Evolutionary conservation across 352 stramenopile species (phyloP).

Genomic region (Phytophthora litchii): DNA sequence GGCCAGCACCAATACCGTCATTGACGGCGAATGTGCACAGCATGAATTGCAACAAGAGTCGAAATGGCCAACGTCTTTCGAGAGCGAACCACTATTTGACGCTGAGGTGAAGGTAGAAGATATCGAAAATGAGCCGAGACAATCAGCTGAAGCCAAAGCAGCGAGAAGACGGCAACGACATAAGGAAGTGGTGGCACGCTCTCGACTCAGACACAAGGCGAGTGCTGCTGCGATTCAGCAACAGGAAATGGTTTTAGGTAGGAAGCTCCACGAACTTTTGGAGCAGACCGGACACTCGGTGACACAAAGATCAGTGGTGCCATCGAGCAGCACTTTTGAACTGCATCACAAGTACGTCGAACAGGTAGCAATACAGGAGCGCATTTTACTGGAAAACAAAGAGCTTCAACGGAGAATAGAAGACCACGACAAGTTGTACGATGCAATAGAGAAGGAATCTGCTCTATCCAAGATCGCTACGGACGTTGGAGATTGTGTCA

Average conservation of each 20-base stretch:
- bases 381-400: conserved; percentile 48
- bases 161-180: conserved; percentile 35
- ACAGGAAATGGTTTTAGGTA: conserved; percentile 31
- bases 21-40: background rate
- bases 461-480: conserved; percentile 11
- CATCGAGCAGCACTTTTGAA: background rate
- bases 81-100: conserved; percentile 33
- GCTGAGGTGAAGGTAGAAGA: conserved; percentile 29
- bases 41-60: background rate
- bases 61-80: conserved; percentile 13
- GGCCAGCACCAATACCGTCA: background rate
- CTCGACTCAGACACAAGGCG: conserved; percentile 35
- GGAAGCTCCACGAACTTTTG: conserved; percentile 35
- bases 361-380: conserved; percentile 39
- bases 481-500: conserved; percentile 10
- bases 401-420: conserved; percentile 39
- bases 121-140: conserved; percentile 21
- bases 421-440: conserved; percentile 34
- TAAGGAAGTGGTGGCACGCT: conserved; percentile 45
- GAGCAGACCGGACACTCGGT: conserved; percentile 25
- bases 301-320: conserved; percentile 11
- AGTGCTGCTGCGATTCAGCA: conserved; percentile 33
- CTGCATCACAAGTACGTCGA: conserved; percentile 29
- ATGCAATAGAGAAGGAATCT: conserved; percentile 35
- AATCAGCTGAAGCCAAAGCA: conserved; percentile 31